A percentile compares a stretch with the other conserved stretches of the same genome.
Evolutionary conservation across 108 stramenopile genomes (phyloP).

Genomic region (Cylindrotheca closterium): DNA sequence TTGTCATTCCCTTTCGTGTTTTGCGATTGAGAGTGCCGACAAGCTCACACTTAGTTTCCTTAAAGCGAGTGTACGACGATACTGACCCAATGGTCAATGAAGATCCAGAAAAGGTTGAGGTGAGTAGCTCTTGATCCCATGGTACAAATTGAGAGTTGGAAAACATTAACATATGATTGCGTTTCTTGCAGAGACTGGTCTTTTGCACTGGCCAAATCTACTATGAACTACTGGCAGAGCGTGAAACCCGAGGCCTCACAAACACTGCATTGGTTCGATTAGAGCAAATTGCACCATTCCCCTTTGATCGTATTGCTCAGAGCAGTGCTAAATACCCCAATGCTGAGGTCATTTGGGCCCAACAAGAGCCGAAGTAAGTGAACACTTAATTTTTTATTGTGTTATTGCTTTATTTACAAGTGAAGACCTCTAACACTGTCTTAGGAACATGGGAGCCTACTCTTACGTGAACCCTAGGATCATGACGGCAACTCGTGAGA

Average conservation of each 20-base stretch:
- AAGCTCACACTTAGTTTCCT: neutral
- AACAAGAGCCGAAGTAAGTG: slow-evolving; percentile 91
- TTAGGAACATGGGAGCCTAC: slow-evolving; percentile 98
- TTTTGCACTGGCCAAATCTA: slow-evolving; percentile 98
- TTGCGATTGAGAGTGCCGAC: neutral
- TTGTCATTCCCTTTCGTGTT: neutral
- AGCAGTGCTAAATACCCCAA: slow-evolving; percentile 77
- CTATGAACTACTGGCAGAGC: slow-evolving; percentile 93
- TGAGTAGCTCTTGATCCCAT: slow-evolving; percentile 17
- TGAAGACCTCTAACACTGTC: slow-evolving; percentile 25
- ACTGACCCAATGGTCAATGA: slow-evolving; percentile 60
- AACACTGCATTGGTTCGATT: slow-evolving; percentile 95
- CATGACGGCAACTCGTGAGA: slow-evolving; percentile 92
- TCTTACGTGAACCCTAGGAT: slow-evolving; percentile 87
- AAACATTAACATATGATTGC: neutral
- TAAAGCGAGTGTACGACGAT: slow-evolving; percentile 79
- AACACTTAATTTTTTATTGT: neutral
- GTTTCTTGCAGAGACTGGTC: slow-evolving; percentile 70
- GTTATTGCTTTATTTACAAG: neutral
- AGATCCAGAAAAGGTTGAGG: slow-evolving; percentile 85
- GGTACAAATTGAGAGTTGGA: neutral
- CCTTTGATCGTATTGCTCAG: slow-evolving; percentile 93
- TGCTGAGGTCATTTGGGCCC: slow-evolving; percentile 95
- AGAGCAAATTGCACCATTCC: slow-evolving; percentile 98
- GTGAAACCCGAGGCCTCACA: slow-evolving; percentile 71